A percentile compares a stretch with the other conserved stretches of the same genome.
Evolutionary conservation across 1,284 basidiomycete genomes (phyloP).

Genomic region (Ganoderma sinense): DNA sequence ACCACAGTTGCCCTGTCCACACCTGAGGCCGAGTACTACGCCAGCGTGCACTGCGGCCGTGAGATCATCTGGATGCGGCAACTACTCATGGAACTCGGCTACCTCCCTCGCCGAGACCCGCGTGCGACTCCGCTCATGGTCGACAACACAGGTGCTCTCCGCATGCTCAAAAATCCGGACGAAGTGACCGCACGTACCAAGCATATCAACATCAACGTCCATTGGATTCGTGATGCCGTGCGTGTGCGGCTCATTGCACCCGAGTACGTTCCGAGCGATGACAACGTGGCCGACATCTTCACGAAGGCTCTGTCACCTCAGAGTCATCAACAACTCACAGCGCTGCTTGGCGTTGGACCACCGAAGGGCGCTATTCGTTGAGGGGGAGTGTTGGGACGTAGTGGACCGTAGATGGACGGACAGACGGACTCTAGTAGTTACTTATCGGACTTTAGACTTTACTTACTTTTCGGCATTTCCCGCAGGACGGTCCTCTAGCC

Average conservation of each 20-base stretch:
- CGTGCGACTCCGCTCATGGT: slow-evolving; percentile 6
- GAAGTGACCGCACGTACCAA: slow-evolving; percentile 13
- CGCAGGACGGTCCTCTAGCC: too few relatives aligned
- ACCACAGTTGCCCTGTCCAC: slow-evolving; percentile 27
- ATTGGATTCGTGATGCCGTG: slow-evolving; percentile 15
- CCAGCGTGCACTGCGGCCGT: slow-evolving; percentile 7
- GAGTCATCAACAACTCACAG: slow-evolving; percentile 4
- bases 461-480: too few relatives aligned
- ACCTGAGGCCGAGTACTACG: slow-evolving; percentile 36
- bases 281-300: slow-evolving; percentile 15
- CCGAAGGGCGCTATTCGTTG: neutral
- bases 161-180: slow-evolving; percentile 10
- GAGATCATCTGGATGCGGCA: slow-evolving; percentile 13
- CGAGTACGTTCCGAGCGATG: slow-evolving; percentile 6
- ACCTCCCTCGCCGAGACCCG: slow-evolving; percentile 39
- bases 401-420: neutral
- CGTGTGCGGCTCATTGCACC: neutral
- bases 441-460: too few relatives aligned
- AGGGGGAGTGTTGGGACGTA: slow-evolving; percentile 15
- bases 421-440: too few relatives aligned
- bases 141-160: slow-evolving; percentile 14
- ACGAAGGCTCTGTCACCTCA: slow-evolving; percentile 7
- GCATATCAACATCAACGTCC: slow-evolving; percentile 12
- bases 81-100: slow-evolving; percentile 40
- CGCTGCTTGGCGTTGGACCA: neutral